Evolutionary conservation across 257 asterid species (phyloP).

Genomic region (Dorcoceras hygrometricum): DNA sequence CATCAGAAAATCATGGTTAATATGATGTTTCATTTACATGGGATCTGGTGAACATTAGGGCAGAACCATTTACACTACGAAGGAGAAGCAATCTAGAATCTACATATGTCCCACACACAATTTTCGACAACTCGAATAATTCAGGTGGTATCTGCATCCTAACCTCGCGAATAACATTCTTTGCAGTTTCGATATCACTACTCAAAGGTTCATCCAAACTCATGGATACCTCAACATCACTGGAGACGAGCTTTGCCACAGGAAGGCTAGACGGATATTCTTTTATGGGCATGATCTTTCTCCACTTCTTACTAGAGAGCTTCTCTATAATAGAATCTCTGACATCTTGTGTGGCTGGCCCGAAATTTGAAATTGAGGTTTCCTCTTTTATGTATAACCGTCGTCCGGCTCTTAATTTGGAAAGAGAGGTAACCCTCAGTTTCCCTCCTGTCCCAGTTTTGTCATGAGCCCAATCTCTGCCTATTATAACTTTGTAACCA

Average conservation of each 20-base stretch:
- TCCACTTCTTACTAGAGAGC: conserved; percentile 73
- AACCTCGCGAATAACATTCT: conserved; percentile 54
- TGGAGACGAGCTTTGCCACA: conserved; percentile 61
- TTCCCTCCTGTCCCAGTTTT: conserved; percentile 67
- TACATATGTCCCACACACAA: conserved; percentile 83
- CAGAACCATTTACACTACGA: conserved; percentile 71
- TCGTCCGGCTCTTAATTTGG: conserved; percentile 77
- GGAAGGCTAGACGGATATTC: conserved; percentile 79
- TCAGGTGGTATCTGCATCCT: conserved; percentile 80
- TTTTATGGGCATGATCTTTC: conserved; percentile 53
- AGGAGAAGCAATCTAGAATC: conserved; percentile 81
- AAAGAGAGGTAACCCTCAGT: conserved; percentile 44
- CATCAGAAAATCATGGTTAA: not conserved
- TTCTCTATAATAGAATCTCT: conserved; percentile 49
- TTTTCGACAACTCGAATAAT: conserved; percentile 63
- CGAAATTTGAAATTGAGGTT: conserved; percentile 25
- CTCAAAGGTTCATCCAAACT: conserved; percentile 56
- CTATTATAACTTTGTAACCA: conserved; percentile 58
- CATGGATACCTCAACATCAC: conserved; percentile 58
- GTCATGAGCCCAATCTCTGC: conserved; percentile 70
- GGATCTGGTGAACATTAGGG: conserved; percentile 61
- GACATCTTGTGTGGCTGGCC: conserved; percentile 34
- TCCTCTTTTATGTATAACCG: conserved; percentile 67
- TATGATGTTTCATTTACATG: conserved; percentile 23
- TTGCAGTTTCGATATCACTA: conserved; percentile 38